Evolutionary conservation across 768 basidiomycete species (phyloP).

Genomic region (Pholiota microspora): DNA sequence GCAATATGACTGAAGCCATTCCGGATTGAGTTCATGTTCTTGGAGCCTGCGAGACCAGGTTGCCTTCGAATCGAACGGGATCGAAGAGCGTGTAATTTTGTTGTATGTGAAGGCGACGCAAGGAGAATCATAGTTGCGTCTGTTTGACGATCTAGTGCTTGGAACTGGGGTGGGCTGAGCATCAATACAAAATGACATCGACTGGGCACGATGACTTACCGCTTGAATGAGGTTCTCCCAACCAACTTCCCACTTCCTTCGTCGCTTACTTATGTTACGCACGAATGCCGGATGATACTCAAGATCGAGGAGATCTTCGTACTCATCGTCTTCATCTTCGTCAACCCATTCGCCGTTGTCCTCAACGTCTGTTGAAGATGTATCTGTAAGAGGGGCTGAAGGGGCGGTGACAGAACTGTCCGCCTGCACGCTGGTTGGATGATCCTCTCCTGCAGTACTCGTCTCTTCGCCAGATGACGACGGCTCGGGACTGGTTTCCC

Average conservation of each 20-base stretch:
- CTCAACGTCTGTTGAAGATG: constrained; percentile 24
- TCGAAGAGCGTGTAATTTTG: constrained; percentile 58
- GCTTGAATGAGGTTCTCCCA: constrained; percentile 77
- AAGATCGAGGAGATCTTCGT: constrained; percentile 68
- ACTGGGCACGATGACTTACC: constrained; percentile 35
- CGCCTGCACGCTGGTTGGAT: constrained; percentile 9
- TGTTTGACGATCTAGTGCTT: constrained; percentile 75
- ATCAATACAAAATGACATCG: background rate
- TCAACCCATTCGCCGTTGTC: constrained; percentile 68
- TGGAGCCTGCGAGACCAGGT: constrained; percentile 39
- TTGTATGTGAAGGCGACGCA: constrained; percentile 72
- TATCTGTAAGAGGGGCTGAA: constrained; percentile 15
- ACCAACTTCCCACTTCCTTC: constrained; percentile 69
- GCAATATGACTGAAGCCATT: constrained; percentile 60
- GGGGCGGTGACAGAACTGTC: constrained; percentile 6
- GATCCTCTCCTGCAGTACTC: constrained; percentile 58
- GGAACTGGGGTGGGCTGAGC: constrained; percentile 49
- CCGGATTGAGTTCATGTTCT: constrained; percentile 52
- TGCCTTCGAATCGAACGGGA: constrained; percentile 72
- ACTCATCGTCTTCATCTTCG: constrained; percentile 68
- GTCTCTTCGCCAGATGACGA: constrained; percentile 75
- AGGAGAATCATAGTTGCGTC: constrained; percentile 75
- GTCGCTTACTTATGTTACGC: constrained; percentile 61
- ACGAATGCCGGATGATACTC: constrained; percentile 77
- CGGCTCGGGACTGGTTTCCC: constrained; percentile 78